These are phyloP conservation scores for Rhynchosporium agropyri DNA, from an alignment of 2,329 filamentous ascomycete species.

Conservation along the genomic window DNA sequence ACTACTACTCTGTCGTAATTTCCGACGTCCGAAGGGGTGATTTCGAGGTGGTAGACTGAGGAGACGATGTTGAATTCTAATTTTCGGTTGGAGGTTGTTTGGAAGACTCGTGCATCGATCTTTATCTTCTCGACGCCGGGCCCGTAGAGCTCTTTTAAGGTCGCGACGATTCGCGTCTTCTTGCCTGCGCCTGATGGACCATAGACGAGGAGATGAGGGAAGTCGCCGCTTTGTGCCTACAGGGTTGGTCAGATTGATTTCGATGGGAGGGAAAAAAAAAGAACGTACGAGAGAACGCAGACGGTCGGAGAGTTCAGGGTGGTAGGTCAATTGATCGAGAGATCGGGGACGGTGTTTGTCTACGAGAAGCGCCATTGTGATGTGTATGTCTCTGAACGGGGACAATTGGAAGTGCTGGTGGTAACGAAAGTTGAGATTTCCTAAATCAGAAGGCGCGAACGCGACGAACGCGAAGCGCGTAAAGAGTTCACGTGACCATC, in stretches of 20 bases:
- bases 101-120: constrained; percentile 95
- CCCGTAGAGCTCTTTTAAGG: constrained; percentile 91
- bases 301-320: constrained; percentile 83
- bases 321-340: constrained; percentile 81
- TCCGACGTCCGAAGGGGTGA: constrained; percentile 94
- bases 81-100: constrained; percentile 93
- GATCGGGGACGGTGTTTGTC: constrained; percentile 74
- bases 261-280: neutral
- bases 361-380: constrained; percentile 66
- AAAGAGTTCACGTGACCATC: too few species aligned
- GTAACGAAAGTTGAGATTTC: constrained; percentile 11
- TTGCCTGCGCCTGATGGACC: constrained; percentile 96
- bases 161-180: constrained; percentile 95
- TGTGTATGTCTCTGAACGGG: constrained; percentile 2
- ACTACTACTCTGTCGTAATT: constrained; percentile 96
- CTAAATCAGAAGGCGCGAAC: neutral
- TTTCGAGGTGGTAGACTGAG: constrained; percentile 96
- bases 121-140: constrained; percentile 99
- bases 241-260: constrained; percentile 21
- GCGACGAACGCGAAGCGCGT: neutral
- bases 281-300: constrained; percentile 77
- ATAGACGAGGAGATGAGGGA: constrained; percentile 96
- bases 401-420: neutral
- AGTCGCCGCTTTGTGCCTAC: constrained; percentile 94
- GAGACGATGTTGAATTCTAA: constrained; percentile 99